Percentiles rank a stretch among this genome's conserved stretches.
These are phyloP conservation scores for Penicillium simplicissimum DNA, from an alignment of 495 filamentous ascomycete species.

Conservation along the genomic window DNA sequence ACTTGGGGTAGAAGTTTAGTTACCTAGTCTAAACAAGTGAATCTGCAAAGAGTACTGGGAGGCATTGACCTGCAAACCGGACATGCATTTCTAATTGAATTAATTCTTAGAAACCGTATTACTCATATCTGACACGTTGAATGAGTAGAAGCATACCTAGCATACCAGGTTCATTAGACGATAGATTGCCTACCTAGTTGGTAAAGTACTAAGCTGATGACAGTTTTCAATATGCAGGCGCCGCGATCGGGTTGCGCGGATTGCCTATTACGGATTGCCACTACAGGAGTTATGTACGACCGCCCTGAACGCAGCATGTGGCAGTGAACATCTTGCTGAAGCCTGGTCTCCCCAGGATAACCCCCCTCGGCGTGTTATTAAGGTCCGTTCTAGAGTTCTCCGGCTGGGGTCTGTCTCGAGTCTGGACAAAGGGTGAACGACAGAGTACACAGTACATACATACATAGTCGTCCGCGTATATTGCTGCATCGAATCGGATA, in stretches of 20 bases:
- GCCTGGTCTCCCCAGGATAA: not conserved
- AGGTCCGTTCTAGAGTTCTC: not conserved
- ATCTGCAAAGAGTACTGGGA: too few relatives aligned
- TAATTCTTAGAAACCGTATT: not conserved
- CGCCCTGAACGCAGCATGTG: conserved; percentile 3
- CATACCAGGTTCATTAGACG: not conserved
- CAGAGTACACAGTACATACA: not conserved
- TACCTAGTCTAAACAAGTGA: not conserved
- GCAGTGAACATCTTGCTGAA: not conserved
- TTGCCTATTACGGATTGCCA: not conserved
- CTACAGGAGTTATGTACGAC: not conserved
- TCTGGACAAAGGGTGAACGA: not conserved
- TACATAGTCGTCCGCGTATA: not conserved
- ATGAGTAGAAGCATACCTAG: not conserved
- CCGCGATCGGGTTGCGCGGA: conserved; percentile 2
- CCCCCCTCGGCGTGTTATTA: not conserved
- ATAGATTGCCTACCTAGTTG: not conserved
- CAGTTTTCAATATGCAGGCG: not conserved
- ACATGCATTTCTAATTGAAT: not conserved
- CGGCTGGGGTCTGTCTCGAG: not conserved
- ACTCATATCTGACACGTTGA: not conserved
- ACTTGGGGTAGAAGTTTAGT: not conserved
- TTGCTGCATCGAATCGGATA: not conserved
- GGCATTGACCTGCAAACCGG: not conserved
- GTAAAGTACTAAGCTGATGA: not conserved